Percentiles rank a stretch among this genome's conserved stretches.
These are phyloP conservation scores for Talaromyces sp. DNA, from an alignment of 2,329 filamentous ascomycete species.

Conservation along the genomic window DNA sequence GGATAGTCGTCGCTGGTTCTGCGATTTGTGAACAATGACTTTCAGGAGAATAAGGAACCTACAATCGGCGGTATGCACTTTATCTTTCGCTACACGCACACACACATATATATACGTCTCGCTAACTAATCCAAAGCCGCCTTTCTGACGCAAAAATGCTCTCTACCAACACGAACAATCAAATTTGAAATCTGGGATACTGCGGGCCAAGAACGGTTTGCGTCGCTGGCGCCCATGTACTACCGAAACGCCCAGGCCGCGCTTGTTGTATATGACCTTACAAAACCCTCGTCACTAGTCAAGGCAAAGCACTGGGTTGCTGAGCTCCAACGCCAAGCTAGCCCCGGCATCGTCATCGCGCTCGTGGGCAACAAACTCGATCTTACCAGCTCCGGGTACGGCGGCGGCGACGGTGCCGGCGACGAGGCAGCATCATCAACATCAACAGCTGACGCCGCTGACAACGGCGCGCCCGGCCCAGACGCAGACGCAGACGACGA, in stretches of 20 bases:
- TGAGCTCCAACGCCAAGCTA: slow-evolving; percentile 92
- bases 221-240: slow-evolving; percentile 96
- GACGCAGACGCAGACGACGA: slow-evolving; percentile 33
- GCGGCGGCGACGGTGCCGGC: slow-evolving; percentile 45
- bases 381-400: slow-evolving; percentile 59
- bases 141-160: slow-evolving; percentile 98
- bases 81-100: too few relatives aligned
- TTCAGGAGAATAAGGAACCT: slow-evolving; percentile 99
- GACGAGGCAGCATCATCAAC: slow-evolving; percentile 12
- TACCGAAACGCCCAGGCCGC: slow-evolving; percentile 98
- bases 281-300: slow-evolving; percentile 87
- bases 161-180: slow-evolving; percentile 76
- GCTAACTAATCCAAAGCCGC: slow-evolving; percentile 58
- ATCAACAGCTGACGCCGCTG: slow-evolving; percentile 23
- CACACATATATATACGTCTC: neutral
- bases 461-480: slow-evolving; percentile 26
- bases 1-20: slow-evolving; percentile 87
- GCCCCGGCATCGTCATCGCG: slow-evolving; percentile 92
- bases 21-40: slow-evolving; percentile 99
- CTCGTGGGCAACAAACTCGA: slow-evolving; percentile 97
- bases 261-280: slow-evolving; percentile 97
- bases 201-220: slow-evolving; percentile 94
- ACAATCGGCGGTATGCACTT: slow-evolving; percentile 78
- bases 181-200: slow-evolving; percentile 95
- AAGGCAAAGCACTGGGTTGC: slow-evolving; percentile 99